Evolutionary conservation across 164 flowering plant species (phyloP), one percentile per base, ranked within the genome.

Genomic region (Echeveria elegans): DNA sequence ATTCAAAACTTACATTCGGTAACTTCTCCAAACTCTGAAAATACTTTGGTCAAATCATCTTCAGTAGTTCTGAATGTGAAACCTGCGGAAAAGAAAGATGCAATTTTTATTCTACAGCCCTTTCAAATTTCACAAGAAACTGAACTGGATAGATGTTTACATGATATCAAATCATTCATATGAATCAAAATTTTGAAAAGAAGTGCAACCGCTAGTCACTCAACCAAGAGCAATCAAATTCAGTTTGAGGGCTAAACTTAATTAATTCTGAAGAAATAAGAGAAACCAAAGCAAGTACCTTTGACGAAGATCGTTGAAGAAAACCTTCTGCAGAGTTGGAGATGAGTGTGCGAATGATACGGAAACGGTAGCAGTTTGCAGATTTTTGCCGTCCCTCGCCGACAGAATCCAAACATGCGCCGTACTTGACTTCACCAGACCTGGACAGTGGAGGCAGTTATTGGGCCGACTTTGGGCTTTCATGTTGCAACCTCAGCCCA

Each of bases 1-100:
- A 38, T 14, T 45, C 64, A n/a, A 38, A 23, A 31, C 43, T n/a
- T 65, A 77, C 80, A 77, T 72, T 72, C 74, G 41, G 48, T 5
- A 6, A 77, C 78, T 65, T 77, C 31, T 0, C 80, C 80, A 62
- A 41, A 75, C 63, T 72, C 40, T 38, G 77, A 70, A 75, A 77
- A 77, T 36, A 70, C 77, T 65, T 70, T 28, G 3, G 72, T 37
- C 63, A 77, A 40, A 15, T 45, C 36, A 10, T 64, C 64, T 45
- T 72, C 74, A 21, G 77, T 74, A 63, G 74, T 72, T 52, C 66
- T 50, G 69, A 74, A 77, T 52, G 74, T 53, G 16, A 77, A 10
- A 30, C 76, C 80, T 77, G 70, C 28, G 19, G 30, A 56, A 56
- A 12, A 21, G 8, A 23, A 53, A 23, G 16, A 24, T 9, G 24